Evolutionary conservation across 805 yeast species (phyloP), one percentile per base, ranked within the genome.

Genomic region (Komagataella populi): DNA sequence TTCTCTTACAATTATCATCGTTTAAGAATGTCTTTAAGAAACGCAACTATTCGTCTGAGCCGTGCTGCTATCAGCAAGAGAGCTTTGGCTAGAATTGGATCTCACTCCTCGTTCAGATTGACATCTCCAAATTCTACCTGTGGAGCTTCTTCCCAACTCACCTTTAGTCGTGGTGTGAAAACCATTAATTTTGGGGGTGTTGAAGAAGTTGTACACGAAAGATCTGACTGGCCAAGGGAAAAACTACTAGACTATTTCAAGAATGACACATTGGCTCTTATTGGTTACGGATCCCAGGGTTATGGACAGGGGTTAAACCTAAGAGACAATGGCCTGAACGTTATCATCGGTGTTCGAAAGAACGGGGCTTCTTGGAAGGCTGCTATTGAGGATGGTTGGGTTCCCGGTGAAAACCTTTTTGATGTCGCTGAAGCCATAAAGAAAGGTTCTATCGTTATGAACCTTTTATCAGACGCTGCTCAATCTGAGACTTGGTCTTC

Each of bases 271-370:
- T 77, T 93, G 68, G 98, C 99, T 61, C 76, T 93, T 67, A 90
- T 93, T 63, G 99, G 99, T 74, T 93, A 93, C 83, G 99, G 99
- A 70, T 91, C 99, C 60, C 99, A 93, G 78, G 99, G 99, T 80
- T 91, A 93, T 81, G 99, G 99, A 70, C 99, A 93, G 80, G 98
- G 97, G 75, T 83, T 93, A 64, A 93, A 93, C 89, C 77, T 95
- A 78, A 87, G 99, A 78, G 99, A 93, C 81, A 91, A 93, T 67
- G 99, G 99, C 73, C 73, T 93, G 68, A 91, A 91, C 72, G 99
- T 91, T 63, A 87, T 93, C 70, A 78, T 93, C 62, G 99, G 99
- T 83, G 99, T 93, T 65, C 83, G 99, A 76, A 88, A 93, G 81
- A 74, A 87, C 69, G 99, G 99, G 80, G 93, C 96, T 60, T 93